Percentiles rank a stretch among this genome's conserved stretches.
phyloP scores from a whole-genome alignment of 1,284 basidiomycete genomes.

The Puccinia polysora region DNA sequence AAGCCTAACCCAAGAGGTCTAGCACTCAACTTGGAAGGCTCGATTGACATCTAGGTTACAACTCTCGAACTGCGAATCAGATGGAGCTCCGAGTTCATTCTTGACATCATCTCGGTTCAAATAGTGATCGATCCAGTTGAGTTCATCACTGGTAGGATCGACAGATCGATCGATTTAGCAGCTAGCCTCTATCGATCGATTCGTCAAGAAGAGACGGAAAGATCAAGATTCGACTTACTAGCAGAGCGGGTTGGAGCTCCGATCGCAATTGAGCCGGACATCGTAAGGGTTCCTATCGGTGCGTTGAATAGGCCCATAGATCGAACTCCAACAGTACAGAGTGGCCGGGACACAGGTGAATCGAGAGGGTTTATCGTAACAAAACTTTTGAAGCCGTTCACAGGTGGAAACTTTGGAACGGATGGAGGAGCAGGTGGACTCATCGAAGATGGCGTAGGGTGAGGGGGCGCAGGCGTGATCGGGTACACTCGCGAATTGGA shows the following conservation, averaged over 20 bases:
- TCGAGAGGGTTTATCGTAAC: constrained; percentile 54
- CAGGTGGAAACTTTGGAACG: constrained; percentile 53
- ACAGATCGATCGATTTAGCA: too few relatives aligned
- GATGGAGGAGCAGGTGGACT: constrained; percentile 53
- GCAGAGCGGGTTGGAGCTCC: constrained; percentile 60
- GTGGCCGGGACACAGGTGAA: constrained; percentile 61
- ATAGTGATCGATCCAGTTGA: constrained; percentile 73
- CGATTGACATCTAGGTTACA: constrained; percentile 60
- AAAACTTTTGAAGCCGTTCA: constrained; percentile 50
- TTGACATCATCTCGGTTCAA: constrained; percentile 69
- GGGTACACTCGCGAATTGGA: constrained; percentile 61
- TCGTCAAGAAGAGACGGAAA: too few relatives aligned
- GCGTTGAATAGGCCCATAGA: constrained; percentile 58
- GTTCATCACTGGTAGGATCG: constrained; percentile 58
- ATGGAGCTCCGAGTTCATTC: constrained; percentile 66
- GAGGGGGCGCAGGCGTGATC: constrained; percentile 70
- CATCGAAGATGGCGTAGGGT: constrained; percentile 67
- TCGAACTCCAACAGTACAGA: constrained; percentile 56
- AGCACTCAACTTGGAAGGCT: constrained; percentile 51
- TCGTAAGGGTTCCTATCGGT: constrained; percentile 64
- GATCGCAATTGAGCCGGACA: constrained; percentile 70
- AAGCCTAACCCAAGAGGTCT: too few relatives aligned
- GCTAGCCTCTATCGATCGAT: too few relatives aligned
- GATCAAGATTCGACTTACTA: constrained; percentile 46
- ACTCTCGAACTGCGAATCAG: constrained; percentile 61